Base-by-base conservation (phyloP, 2,329 filamentous ascomycete genomes). In the Alternaria angustiovoidea region DNA sequence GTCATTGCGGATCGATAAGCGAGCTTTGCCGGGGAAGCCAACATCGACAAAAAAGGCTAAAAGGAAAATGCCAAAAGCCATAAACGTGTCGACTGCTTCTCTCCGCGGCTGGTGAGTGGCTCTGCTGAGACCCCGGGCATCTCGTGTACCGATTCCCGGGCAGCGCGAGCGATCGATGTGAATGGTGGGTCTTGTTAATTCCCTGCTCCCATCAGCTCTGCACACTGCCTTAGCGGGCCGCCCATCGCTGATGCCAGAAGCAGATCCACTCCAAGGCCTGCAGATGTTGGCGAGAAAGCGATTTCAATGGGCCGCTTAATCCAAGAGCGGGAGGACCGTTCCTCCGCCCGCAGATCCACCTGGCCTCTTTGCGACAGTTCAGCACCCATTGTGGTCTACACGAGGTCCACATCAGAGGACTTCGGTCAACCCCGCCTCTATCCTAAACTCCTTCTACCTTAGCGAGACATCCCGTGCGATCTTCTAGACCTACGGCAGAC, bases 241-340 rank as follows among this genome's bases (percentile, higher is more conserved):
- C 34, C 39, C 52, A 55, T 47, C 52, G 26, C 56, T 49, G 51
- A 59, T 60, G 52, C 52, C 32, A 42, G 57, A 11, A 30, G 57
- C 46, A 46, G 57, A 60, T 60, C 57, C 12, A 9, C 7, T 32
- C 34, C 28, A 22, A 34, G 53, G 57, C 53, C 47, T 49, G 46
- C 57, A 26, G 51, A 44, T 56, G 44, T 55, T 46, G 39, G 44
- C 39, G 34, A 51, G 54, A 12, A 24, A 56, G 44, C 38, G 38
- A 56, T 51, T 20, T 38, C 26, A 56, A 41, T 56, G 38, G 38
- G 28, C 44, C 44, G 54, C 44, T 56, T 49, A 34, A 51, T 24
- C 24, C 47, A 22, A 49, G 22, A 36, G 57, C 57, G 57, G 57
- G 54, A 60, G 47, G 53, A 51, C 57, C 57, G 52, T 55, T 48